These are phyloP conservation scores for Pelargonium citronellum DNA, from an alignment of 441 rosid species.

Conservation along the genomic window DNA sequence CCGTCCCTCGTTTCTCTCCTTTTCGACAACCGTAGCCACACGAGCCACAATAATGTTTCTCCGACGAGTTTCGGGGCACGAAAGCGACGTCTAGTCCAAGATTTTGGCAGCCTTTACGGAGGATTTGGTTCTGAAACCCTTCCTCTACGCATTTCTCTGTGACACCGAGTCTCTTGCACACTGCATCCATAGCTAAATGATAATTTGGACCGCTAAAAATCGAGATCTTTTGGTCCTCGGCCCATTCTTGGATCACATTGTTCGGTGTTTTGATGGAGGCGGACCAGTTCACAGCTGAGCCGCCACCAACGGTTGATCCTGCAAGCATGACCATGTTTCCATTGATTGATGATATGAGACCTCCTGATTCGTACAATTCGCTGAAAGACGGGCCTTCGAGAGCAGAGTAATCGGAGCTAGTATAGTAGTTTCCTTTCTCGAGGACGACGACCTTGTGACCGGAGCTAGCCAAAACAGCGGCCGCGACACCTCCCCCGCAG, in stretches of 20 bases:
- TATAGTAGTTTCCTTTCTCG: constrained; percentile 76
- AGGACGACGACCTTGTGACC: constrained; percentile 71
- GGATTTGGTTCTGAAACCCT: constrained; percentile 66
- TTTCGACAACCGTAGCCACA: constrained; percentile 69
- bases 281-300: constrained; percentile 17
- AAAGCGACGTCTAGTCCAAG: constrained; percentile 47
- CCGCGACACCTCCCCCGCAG: constrained; percentile 93
- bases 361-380: constrained; percentile 29
- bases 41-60: constrained; percentile 68
- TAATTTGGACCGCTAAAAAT: constrained; percentile 49
- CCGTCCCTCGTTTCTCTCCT: constrained; percentile 82
- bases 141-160: constrained; percentile 48
- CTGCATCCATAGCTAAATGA: constrained; percentile 56
- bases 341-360: background rate
- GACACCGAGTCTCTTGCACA: constrained; percentile 66
- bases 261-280: constrained; percentile 14
- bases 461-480: constrained; percentile 59
- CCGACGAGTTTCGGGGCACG: constrained; percentile 65
- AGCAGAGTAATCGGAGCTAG: constrained; percentile 46
- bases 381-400: constrained; percentile 63
- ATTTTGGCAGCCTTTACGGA: constrained; percentile 64
- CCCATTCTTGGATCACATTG: constrained; percentile 59
- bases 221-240: constrained; percentile 35
- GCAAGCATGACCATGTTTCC: constrained; percentile 13
- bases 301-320: constrained; percentile 16